Base-by-base conservation (phyloP, 192 early-diverging fungal genomes). In the Gonapodya prolifera region DNA sequence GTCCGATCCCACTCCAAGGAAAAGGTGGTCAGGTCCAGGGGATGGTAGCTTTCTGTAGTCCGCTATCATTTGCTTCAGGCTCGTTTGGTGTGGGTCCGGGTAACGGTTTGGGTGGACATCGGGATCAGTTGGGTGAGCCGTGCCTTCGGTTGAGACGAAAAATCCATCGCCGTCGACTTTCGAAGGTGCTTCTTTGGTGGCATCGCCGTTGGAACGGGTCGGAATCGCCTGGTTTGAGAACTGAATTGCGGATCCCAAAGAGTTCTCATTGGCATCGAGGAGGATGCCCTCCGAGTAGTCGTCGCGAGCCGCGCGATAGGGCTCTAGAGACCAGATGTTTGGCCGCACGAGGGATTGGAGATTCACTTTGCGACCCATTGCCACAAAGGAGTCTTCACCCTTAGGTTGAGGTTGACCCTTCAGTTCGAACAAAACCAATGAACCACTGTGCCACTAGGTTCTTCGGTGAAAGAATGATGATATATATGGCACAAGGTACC, bases 261-360 rank as follows among this genome's bases (percentile, higher is more conserved):
- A 89, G 87, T 99, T 99, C 82, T 99, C 97, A 82, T 99, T 99
- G 34, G 98, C 97, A 80, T 99, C 97, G n/a, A 99, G 89, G 17
- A 99, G 84, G 70, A 99, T 92, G 31, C 98, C 98, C 2, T 83
- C 81, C 74, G 86, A 91, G 82, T 95, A 99, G 84, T 99, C 98
- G 81, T 99, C 98, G 77, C 98, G 91, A 34, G 98, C 98, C 83
- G 97, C 98, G 80, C 96, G 91, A 84, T 99, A 99, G 30, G 98
- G 96, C 79, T 90, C 86, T 34, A 95, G 86, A 35, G 84, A 78
- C 70, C 89, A 82, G 80, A 95, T 95, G 78, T 95, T 95, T 33
- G 93, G 94, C 18, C 94, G 91, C 70, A 94, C 84, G 8, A 92
- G 80, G 70, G 84, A 84, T 80, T 79, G 71, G 31, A 73, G 71